Evolutionary conservation across 2,329 filamentous ascomycete genomes (phyloP).

Genomic region (Microdochium paspali): DNA sequence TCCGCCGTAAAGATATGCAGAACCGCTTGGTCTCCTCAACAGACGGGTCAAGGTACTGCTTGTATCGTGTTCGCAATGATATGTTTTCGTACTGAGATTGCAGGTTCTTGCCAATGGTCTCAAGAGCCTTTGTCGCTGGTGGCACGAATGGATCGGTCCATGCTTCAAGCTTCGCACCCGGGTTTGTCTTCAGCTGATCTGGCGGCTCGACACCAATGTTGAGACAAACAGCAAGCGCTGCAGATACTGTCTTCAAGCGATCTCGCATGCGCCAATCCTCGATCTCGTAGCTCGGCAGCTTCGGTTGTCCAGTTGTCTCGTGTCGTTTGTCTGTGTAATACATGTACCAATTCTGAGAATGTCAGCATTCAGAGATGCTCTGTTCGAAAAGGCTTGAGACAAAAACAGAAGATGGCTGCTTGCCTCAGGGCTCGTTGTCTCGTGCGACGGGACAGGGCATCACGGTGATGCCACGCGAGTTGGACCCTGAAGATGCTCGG

Average conservation of each 20-base stretch:
- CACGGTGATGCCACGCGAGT: no score
- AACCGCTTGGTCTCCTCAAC: slow-evolving; percentile 98
- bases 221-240: slow-evolving; percentile 84
- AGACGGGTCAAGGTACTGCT: slow-evolving; percentile 91
- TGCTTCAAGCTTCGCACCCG: slow-evolving; percentile 87
- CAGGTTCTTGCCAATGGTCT: slow-evolving; percentile 92
- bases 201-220: slow-evolving; percentile 98
- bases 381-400: neutral
- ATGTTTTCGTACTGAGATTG: slow-evolving; percentile 94
- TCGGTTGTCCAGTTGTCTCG: slow-evolving; percentile 84
- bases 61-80: slow-evolving; percentile 91
- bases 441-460: no score
- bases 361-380: neutral
- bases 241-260: slow-evolving; percentile 90
- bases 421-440: neutral
- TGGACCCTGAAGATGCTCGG: no score
- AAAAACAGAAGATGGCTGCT: neutral
- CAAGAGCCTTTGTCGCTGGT: slow-evolving; percentile 74
- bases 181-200: slow-evolving; percentile 91
- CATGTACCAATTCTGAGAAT: slow-evolving; percentile 90
- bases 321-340: slow-evolving; percentile 98
- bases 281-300: slow-evolving; percentile 53
- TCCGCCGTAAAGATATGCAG: slow-evolving; percentile 78
- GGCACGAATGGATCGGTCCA: slow-evolving; percentile 89
- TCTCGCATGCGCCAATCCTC: slow-evolving; percentile 98